These are phyloP conservation scores for Neltuma alba DNA, from an alignment of 306 rosid species.

Conservation along the genomic window DNA sequence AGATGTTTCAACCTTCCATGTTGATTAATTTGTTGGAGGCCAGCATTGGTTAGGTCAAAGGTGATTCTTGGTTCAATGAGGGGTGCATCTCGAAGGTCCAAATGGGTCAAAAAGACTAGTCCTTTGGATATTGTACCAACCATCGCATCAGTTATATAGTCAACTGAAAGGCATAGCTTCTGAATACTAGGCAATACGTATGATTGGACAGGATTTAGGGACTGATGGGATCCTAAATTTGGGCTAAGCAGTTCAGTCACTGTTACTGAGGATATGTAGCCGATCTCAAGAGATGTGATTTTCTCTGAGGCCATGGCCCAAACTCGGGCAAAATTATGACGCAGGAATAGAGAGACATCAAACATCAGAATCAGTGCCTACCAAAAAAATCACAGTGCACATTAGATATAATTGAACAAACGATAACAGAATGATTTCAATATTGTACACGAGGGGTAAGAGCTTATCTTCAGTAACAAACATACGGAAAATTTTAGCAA, in stretches of 20 bases:
- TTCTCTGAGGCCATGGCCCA: conserved; percentile 88
- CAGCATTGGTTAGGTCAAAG: conserved; percentile 80
- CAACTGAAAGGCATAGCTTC: conserved; percentile 83
- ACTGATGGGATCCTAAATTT: conserved; percentile 55
- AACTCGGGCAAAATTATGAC: conserved; percentile 67
- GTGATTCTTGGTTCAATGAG: conserved; percentile 75
- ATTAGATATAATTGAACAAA: conserved; percentile 38
- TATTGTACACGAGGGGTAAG: background rate
- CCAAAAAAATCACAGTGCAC: conserved; percentile 30
- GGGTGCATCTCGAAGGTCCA: conserved; percentile 95
- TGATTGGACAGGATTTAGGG: conserved; percentile 51
- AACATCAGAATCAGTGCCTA: conserved; percentile 85
- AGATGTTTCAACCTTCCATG: conserved; percentile 78
- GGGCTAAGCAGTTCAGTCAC: conserved; percentile 87
- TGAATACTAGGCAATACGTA: conserved; percentile 70
- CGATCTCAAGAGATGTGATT: conserved; percentile 84
- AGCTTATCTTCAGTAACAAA: background rate
- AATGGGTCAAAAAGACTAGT: conserved; percentile 66
- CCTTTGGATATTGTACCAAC: conserved; percentile 72
- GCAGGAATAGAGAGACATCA: conserved; percentile 79
- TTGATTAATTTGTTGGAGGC: conserved; percentile 92
- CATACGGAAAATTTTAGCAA: background rate
- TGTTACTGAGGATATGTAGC: conserved; percentile 76
- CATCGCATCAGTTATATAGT: conserved; percentile 89
- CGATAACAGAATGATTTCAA: conserved; percentile 8